Percentiles rank a stretch among this genome's conserved stretches.
phyloP scores from a whole-genome alignment of 2,329 filamentous ascomycete species.

The Penicillium sp. region DNA sequence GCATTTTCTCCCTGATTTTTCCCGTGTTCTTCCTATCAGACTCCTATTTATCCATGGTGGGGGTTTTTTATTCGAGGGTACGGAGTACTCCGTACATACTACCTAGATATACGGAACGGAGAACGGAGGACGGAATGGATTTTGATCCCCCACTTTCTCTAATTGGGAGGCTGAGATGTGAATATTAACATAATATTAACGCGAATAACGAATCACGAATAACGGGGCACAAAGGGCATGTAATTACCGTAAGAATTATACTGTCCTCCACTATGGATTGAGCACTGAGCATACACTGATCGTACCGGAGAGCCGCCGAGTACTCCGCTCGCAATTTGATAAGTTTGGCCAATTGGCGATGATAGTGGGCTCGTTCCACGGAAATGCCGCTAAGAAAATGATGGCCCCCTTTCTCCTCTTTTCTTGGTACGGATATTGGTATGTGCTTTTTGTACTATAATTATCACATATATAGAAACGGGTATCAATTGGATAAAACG shows the following conservation, averaged over 20 bases:
- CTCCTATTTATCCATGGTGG: neutral
- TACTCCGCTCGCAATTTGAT: conserved; percentile 12
- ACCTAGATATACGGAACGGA: no score
- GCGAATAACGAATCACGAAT: neutral
- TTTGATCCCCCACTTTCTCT: neutral
- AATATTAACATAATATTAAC: neutral
- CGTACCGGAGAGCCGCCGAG: conserved; percentile 23
- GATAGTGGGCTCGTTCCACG: neutral
- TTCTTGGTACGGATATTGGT: conserved; percentile 3
- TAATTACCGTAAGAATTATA: neutral
- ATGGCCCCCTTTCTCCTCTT: conserved; percentile 9
- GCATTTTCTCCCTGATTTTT: conserved; percentile 16
- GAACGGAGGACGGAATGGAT: no score
- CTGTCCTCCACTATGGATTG: neutral
- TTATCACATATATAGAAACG: neutral
- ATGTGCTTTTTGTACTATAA: conserved; percentile 7
- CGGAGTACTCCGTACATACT: neutral
- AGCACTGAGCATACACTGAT: neutral
- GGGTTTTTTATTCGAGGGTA: neutral
- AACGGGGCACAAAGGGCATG: neutral
- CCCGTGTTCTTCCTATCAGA: conserved; percentile 21
- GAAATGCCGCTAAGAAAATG: neutral
- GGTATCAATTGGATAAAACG: no score
- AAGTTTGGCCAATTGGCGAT: conserved; percentile 1
- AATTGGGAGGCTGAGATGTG: neutral